These are phyloP conservation scores for Camellia granthamiana DNA, from an alignment of 148 eudicot genomes.

Conservation along the genomic window DNA sequence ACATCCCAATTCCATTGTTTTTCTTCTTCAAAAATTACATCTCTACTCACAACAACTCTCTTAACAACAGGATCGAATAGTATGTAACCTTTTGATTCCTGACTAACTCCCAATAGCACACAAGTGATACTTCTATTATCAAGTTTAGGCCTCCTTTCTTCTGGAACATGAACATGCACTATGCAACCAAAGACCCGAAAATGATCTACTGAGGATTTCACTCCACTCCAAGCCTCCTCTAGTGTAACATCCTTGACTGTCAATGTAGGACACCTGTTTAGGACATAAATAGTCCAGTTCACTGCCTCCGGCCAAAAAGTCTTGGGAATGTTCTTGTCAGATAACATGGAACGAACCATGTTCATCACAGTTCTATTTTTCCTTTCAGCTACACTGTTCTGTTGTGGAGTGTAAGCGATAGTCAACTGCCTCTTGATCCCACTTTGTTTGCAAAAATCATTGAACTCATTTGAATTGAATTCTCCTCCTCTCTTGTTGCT, in stretches of 20 bases:
- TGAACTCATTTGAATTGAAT: constrained; percentile 9
- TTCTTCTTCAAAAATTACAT: neutral
- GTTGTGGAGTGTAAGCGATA: neutral
- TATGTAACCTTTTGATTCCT: neutral
- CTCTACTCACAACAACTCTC: neutral
- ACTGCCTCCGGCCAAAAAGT: neutral
- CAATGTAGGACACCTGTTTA: neutral
- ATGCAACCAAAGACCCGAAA: too few species aligned
- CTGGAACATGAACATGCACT: neutral
- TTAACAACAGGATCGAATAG: neutral
- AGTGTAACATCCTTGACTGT: neutral
- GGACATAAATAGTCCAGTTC: neutral
- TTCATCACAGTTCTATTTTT: neutral
- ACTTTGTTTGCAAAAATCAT: neutral
- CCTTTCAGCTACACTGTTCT: too few species aligned
- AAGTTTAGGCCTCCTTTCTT: too few species aligned
- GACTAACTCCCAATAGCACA: neutral
- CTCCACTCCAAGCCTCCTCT: neutral
- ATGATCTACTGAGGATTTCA: too few species aligned
- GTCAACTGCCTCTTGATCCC: neutral
- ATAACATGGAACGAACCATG: neutral
- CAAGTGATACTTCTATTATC: neutral
- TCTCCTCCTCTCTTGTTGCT: constrained; percentile 15
- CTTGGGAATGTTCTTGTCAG: neutral
- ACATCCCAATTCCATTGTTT: neutral